phyloP scores from a whole-genome alignment of 176 grass and related monocot genomes.

The Thinopyrum elongatum region DNA sequence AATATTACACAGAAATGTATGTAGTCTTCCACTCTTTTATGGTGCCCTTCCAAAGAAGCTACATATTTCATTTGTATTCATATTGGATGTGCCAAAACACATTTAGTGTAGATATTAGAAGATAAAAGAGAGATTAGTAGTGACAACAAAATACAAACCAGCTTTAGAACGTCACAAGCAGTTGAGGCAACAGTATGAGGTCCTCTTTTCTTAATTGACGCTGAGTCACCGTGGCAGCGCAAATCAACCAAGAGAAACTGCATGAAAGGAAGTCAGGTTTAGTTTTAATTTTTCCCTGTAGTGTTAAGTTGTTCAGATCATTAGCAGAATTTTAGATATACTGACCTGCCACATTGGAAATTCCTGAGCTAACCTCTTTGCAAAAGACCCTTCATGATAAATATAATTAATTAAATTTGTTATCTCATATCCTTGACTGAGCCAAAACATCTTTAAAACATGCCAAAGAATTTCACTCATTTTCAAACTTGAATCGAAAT shows the following conservation, averaged over 20 bases:
- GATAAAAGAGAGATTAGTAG: neutral
- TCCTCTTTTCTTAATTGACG: conserved; percentile 70
- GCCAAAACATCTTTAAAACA: conserved; percentile 1
- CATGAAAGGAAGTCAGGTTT: conserved; percentile 21
- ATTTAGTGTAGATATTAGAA: conserved; percentile 5
- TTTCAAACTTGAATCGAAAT: neutral
- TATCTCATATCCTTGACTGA: neutral
- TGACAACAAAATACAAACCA: conserved; percentile 49
- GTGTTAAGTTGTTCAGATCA: neutral
- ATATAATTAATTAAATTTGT: conserved; percentile 25
- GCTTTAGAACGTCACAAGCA: conserved; percentile 94
- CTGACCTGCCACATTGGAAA: conserved; percentile 98
- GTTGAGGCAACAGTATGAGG: conserved; percentile 84
- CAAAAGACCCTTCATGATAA: conserved; percentile 67
- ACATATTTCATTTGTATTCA: neutral
- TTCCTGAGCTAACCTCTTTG: conserved; percentile 91
- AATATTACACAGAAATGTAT: neutral
- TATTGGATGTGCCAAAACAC: neutral
- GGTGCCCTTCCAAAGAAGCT: neutral
- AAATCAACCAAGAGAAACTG: conserved; percentile 99
- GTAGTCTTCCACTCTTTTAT: neutral
- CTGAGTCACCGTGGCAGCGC: conserved; percentile 85
- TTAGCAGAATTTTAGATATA: conserved; percentile 17
- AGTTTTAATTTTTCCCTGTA: neutral
- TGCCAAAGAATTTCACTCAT: neutral